phyloP scores from a whole-genome alignment of 2,329 filamentous ascomycete genomes.

The Lasiodiplodia sp. region DNA sequence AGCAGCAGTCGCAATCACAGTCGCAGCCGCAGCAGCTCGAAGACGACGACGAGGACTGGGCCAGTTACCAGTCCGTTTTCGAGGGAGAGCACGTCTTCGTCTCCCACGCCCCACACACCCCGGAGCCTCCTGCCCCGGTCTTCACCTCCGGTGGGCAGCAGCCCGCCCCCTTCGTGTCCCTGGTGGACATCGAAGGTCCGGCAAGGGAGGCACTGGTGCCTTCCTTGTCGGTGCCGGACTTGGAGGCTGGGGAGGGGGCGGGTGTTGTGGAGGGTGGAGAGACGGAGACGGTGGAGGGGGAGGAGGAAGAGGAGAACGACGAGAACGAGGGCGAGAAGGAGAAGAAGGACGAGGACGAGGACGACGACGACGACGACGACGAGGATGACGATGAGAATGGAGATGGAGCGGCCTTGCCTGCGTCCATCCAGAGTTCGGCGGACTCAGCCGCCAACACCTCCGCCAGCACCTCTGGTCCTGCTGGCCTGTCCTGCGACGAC shows the following conservation, averaged over 20 bases:
- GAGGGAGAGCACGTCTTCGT: background rate
- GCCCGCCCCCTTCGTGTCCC: background rate
- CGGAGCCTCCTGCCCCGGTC: background rate
- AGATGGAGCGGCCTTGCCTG: background rate
- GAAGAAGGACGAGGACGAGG: background rate
- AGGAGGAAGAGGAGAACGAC: background rate
- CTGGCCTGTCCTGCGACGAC: background rate
- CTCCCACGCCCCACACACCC: background rate
- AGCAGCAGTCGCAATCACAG: too few relatives aligned
- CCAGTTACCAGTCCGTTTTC: too few relatives aligned
- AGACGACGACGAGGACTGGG: background rate
- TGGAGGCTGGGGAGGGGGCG: background rate
- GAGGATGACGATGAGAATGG: background rate
- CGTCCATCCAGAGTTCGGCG: background rate
- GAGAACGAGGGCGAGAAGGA: background rate
- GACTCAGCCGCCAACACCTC: background rate
- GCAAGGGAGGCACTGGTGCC: background rate
- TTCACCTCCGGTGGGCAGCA: background rate
- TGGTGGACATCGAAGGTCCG: background rate
- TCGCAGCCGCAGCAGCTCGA: background rate
- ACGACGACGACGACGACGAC: background rate
- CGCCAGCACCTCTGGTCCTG: background rate
- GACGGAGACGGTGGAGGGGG: background rate
- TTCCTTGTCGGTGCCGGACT: background rate
- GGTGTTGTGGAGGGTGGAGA: background rate